phyloP scores from a whole-genome alignment of 2,329 filamentous ascomycete genomes.

The Colletotrichum tropicale region DNA sequence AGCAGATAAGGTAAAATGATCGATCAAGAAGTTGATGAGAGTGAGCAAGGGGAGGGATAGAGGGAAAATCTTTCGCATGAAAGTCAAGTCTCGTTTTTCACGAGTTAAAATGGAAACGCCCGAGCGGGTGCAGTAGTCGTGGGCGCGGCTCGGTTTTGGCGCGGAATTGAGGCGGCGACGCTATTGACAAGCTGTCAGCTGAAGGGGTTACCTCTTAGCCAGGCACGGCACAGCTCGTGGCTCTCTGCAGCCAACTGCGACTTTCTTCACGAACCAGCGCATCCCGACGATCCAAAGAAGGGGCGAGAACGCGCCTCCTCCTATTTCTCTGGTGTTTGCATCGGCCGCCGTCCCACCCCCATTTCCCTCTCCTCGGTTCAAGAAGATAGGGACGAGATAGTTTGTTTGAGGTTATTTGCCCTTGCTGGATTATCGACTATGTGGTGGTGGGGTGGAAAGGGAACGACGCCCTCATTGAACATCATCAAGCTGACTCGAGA shows the following conservation, averaged over 20 bases:
- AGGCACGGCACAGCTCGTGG: neutral
- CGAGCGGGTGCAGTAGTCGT: neutral
- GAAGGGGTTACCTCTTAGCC: neutral
- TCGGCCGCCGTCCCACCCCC: neutral
- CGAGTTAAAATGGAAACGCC: neutral
- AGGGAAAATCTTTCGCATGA: neutral
- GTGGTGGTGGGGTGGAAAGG: neutral
- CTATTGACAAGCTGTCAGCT: slow-evolving; percentile 15
- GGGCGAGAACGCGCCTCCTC: neutral
- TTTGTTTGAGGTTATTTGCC: neutral
- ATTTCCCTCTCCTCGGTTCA: neutral
- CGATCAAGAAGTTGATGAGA: neutral
- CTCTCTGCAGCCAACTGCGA: neutral
- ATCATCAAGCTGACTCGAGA: neutral
- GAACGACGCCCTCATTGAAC: neutral
- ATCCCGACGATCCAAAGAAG: neutral
- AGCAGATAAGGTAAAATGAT: neutral
- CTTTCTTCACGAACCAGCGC: neutral
- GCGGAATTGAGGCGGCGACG: neutral
- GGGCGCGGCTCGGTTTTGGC: neutral
- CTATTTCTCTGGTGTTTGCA: neutral
- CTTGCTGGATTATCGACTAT: neutral
- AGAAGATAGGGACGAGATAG: neutral
- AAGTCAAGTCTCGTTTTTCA: neutral
- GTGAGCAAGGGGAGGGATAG: neutral